Evolutionary conservation across 257 asterid species (phyloP).

Genomic region (Solanum ossicruentum): DNA sequence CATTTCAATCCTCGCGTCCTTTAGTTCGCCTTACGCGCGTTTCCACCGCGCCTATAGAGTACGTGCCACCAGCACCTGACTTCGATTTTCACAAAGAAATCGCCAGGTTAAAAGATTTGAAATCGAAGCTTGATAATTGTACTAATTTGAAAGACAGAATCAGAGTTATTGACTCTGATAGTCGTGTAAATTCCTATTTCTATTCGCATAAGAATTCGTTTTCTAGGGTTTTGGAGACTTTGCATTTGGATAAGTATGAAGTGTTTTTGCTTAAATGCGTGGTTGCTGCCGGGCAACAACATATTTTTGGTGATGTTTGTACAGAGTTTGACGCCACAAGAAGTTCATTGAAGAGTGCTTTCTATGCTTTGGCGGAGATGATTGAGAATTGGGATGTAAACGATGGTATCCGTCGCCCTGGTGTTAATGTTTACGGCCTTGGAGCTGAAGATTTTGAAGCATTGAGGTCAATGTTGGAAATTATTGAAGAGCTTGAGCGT

Average conservation of each 20-base stretch:
- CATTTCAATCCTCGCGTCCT: conserved; percentile 5
- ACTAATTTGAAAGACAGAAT: conserved; percentile 32
- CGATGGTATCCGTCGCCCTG: not conserved
- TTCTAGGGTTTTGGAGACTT: conserved; percentile 18
- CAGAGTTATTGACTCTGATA: conserved; percentile 38
- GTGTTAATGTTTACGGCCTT: conserved; percentile 7
- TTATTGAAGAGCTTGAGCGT: conserved; percentile 69
- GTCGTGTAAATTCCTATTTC: conserved; percentile 47
- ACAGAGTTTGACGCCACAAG: conserved; percentile 14
- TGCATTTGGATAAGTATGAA: conserved; percentile 43
- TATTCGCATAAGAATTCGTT: conserved; percentile 26
- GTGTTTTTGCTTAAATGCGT: conserved; percentile 70
- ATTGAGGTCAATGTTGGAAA: conserved; percentile 56
- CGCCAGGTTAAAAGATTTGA: conserved; percentile 40
- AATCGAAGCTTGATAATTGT: conserved; percentile 24
- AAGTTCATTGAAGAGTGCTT: conserved; percentile 56
- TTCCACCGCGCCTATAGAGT: conserved; percentile 69
- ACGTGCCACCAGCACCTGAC: conserved; percentile 60
- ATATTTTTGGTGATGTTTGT: conserved; percentile 40
- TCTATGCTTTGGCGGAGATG: conserved; percentile 72
- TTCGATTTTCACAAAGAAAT: conserved; percentile 52
- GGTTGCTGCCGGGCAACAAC: conserved; percentile 83
- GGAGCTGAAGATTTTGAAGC: conserved; percentile 35
- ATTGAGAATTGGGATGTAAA: conserved; percentile 69
- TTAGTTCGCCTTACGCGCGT: conserved; percentile 31